Evolutionary conservation across 305 asterid species (phyloP), one percentile per base, ranked within the genome.

Genomic region (Fraxinus platypoda): DNA sequence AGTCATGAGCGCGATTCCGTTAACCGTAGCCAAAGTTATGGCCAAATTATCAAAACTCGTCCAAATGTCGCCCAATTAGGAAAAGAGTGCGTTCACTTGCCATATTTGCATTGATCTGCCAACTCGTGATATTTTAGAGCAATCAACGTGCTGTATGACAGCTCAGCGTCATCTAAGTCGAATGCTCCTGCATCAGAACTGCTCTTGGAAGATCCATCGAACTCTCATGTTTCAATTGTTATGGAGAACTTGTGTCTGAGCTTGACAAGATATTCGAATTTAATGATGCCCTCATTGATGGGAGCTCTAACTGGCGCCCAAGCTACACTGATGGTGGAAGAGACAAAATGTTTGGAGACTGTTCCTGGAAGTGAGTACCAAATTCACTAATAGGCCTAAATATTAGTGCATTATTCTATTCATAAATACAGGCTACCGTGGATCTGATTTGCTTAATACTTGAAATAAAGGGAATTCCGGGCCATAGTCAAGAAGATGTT

Each of bases 191-290:
- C 26, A 25, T 25, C 26, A 25, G n/a, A n/a, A 43, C 78, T 43
- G 78, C 37, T 21, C 71, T 80, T 26, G 73, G 83, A 72, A 80
- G 83, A 46, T 80, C 82, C 21, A n/a, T 80, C 1, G 23, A 28
- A 25, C 70, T 80, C 17, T 19, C 83, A 28, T 72, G 35, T 72
- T 46, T 80, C 34, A 49, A 49, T 28, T 70, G 83, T 15, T 46
- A 80, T 9, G 52, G 13, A 2, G 83, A 80, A 49, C 83, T 80
- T 46, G 30, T 72, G n/a, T 15, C 19, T 68, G 43, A 80, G 70
- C 82, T 80, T 13, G 82, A 80, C 49, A 30, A 71, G 78, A 71
- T 71, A 76, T 80, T 80, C 0, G 52, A 41, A 4, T 68, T 80
- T 13, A 23, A 71, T 6, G 52, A 77, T 13, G 7, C 46, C 4